Percentiles rank a stretch among this genome's conserved stretches.
Evolutionary conservation across 495 filamentous ascomycete species (phyloP).

Genomic region (Podospora pseudoanserina): DNA sequence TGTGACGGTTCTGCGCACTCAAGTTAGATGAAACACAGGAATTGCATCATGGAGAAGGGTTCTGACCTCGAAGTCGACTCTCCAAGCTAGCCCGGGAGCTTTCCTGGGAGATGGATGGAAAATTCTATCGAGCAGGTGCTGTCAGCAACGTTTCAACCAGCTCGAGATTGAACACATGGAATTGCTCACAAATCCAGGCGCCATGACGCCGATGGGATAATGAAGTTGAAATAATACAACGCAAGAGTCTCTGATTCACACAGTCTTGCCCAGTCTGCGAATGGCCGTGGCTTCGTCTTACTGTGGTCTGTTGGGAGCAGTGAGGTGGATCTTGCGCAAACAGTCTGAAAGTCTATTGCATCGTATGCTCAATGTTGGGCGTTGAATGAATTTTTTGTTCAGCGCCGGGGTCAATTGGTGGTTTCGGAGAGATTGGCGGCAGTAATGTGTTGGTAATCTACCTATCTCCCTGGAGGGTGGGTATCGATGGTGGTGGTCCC

Average conservation of each 20-base stretch:
- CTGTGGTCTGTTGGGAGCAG: neutral
- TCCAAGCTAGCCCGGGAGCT: slow-evolving; percentile 20
- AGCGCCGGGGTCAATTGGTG: neutral
- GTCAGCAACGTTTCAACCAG: slow-evolving; percentile 7
- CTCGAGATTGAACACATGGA: neutral
- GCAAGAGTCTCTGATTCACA: neutral
- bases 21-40: slow-evolving; percentile 13
- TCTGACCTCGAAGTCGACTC: slow-evolving; percentile 22
- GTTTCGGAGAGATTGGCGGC: neutral
- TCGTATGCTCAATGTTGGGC: neutral
- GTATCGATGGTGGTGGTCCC: slow-evolving; percentile 19
- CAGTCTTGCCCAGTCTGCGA: neutral
- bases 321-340: neutral
- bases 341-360: neutral
- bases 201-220: slow-evolving; percentile 16
- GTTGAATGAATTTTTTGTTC: neutral
- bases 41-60: neutral
- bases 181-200: slow-evolving; percentile 31
- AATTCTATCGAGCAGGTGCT: slow-evolving; percentile 18
- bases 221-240: neutral
- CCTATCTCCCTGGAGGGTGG: neutral
- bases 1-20: slow-evolving; percentile 8
- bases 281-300: neutral
- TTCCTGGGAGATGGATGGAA: slow-evolving; percentile 18
- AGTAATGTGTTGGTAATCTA: neutral